phyloP scores from a whole-genome alignment of 257 asterid species.

The Mitragyna speciosa region DNA sequence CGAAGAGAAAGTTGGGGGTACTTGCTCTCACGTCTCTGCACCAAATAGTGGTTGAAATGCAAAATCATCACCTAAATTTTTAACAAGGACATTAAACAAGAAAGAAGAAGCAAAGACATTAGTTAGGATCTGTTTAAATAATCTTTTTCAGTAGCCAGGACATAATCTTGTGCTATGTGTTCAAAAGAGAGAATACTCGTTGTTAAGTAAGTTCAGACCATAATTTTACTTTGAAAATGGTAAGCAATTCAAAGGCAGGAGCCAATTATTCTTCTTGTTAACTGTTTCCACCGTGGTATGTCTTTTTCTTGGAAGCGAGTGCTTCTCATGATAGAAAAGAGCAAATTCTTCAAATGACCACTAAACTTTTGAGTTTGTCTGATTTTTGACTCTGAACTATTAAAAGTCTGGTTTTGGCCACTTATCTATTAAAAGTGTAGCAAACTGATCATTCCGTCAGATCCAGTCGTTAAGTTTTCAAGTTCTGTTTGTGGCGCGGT shows the following conservation, averaged over 20 bases:
- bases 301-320: not conserved
- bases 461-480: too few relatives aligned
- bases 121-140: slow-evolving; percentile 1
- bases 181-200: not conserved
- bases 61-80: slow-evolving; percentile 54
- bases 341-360: too few relatives aligned
- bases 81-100: slow-evolving; percentile 5
- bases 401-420: too few relatives aligned
- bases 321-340: too few relatives aligned
- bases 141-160: not conserved
- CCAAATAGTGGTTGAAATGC: slow-evolving; percentile 75
- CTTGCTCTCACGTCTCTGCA: slow-evolving; percentile 35
- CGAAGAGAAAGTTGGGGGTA: slow-evolving; percentile 9
- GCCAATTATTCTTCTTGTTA: not conserved
- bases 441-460: too few relatives aligned
- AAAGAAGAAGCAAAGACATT: not conserved
- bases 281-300: not conserved
- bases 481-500: too few relatives aligned
- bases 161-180: not conserved
- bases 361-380: too few relatives aligned
- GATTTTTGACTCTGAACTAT: too few relatives aligned
- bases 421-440: too few relatives aligned
- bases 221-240: not conserved
- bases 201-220: not conserved
- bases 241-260: not conserved